Conservation (phyloP, 1,139 yeast genomes). For the Magnusiomyces suaveolens region DNA sequence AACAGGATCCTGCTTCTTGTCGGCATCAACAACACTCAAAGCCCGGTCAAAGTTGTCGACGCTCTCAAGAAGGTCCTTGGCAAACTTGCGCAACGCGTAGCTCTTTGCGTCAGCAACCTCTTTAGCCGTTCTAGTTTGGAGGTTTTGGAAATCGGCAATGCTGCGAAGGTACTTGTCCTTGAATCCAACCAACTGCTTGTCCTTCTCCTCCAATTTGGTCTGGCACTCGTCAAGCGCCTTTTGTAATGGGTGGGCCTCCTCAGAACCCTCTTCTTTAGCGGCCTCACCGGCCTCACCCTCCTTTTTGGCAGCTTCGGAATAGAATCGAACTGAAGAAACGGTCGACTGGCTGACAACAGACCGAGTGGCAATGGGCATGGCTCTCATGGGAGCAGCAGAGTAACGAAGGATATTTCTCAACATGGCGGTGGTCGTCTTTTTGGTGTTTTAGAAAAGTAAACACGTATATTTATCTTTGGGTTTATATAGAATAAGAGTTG, state of each 20-base stretch:
- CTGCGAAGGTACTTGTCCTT: conserved; percentile 78
- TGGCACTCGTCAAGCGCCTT: conserved; percentile 33
- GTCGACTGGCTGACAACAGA: neutral
- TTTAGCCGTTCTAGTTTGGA: conserved; percentile 82
- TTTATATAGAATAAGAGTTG: no score
- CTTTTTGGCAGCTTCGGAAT: conserved; percentile 6
- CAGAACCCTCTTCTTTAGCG: neutral
- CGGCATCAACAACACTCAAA: conserved; percentile 60
- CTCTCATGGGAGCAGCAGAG: neutral
- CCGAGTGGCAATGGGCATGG: neutral
- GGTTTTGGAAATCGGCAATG: conserved; percentile 85
- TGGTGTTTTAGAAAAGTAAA: no score
- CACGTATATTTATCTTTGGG: no score
- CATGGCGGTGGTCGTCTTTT: no score
- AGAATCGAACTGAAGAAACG: conserved; percentile 1
- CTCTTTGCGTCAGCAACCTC: conserved; percentile 83
- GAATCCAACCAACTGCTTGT: conserved; percentile 70
- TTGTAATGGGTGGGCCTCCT: conserved; percentile 8
- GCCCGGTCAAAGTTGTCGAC: conserved; percentile 90
- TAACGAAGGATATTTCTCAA: neutral
- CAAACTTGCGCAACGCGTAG: conserved; percentile 87
- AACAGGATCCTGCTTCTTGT: conserved; percentile 32
- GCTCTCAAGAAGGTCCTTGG: conserved; percentile 81
- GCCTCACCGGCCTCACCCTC: conserved; percentile 7
- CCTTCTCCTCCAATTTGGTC: conserved; percentile 53